Conservation (phyloP, 2,329 filamentous ascomycete genomes). For the Lasiodiplodia theobromae region DNA sequence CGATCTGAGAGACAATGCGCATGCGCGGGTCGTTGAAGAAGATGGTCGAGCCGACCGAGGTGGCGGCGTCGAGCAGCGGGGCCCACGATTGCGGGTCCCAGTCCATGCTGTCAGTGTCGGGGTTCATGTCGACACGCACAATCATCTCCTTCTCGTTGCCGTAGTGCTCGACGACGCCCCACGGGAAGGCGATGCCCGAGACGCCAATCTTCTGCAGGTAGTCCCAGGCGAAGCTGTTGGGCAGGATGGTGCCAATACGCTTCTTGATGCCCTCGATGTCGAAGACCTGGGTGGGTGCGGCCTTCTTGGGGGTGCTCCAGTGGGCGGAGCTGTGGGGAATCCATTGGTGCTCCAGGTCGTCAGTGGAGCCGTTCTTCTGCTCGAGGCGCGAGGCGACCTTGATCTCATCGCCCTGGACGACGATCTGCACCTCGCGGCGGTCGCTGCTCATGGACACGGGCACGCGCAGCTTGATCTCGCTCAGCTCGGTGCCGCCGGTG, state of each 20-base stretch:
- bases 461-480: conserved; percentile 45
- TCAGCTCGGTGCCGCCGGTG: conserved; percentile 39
- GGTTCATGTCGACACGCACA: conserved; percentile 47
- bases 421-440: conserved; percentile 48
- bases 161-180: conserved; percentile 50
- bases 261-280: conserved; percentile 38
- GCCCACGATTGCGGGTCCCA: conserved; percentile 49
- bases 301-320: conserved; percentile 17
- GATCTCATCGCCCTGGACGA: conserved; percentile 41
- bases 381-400: conserved; percentile 45
- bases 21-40: conserved; percentile 48
- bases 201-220: conserved; percentile 52
- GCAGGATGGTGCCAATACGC: conserved; percentile 40
- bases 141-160: conserved; percentile 51
- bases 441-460: conserved; percentile 46
- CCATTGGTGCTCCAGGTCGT: conserved; percentile 39
- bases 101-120: conserved; percentile 31
- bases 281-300: conserved; percentile 28
- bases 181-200: conserved; percentile 52
- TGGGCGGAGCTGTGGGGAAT: conserved; percentile 42
- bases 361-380: conserved; percentile 10
- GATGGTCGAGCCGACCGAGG: conserved; percentile 52
- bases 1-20: conserved; percentile 47
- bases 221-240: conserved; percentile 46
- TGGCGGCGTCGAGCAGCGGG: conserved; percentile 52